Evolutionary conservation across 768 basidiomycete species (phyloP).

Genomic region (Boletus rubescentipes): DNA sequence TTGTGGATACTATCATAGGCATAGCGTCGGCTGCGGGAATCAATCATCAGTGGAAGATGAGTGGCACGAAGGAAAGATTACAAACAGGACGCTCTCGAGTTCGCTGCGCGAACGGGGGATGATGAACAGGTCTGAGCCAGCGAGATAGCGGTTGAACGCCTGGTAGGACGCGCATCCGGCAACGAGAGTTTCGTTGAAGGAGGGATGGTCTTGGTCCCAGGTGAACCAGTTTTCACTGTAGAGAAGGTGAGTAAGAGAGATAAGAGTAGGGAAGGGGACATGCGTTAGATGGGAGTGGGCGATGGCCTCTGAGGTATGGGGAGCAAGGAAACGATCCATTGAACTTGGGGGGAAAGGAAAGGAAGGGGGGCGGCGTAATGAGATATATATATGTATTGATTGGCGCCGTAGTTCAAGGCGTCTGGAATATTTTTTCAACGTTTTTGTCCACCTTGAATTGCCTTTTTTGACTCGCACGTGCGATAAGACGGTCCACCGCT

Average conservation of each 20-base stretch:
- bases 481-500: not conserved
- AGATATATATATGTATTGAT: conserved; percentile 12
- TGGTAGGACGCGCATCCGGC: conserved; percentile 80
- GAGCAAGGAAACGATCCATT: conserved; percentile 77
- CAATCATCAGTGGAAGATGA: conserved; percentile 3
- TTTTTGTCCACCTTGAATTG: conserved; percentile 10
- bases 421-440: conserved; percentile 15
- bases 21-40: conserved; percentile 58
- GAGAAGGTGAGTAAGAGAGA: conserved; percentile 16
- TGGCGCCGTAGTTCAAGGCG: conserved; percentile 7
- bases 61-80: conserved; percentile 9
- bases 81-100: conserved; percentile 72
- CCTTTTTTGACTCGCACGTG: conserved; percentile 32
- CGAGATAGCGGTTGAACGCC: conserved; percentile 72
- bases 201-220: conserved; percentile 72
- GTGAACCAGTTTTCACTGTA: conserved; percentile 62
- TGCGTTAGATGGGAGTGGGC: conserved; percentile 71
- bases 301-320: conserved; percentile 70
- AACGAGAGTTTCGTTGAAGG: conserved; percentile 70
- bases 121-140: conserved; percentile 69
- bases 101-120: conserved; percentile 62
- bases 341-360: not conserved
- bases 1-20: conserved; percentile 82
- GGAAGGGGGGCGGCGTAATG: not conserved
- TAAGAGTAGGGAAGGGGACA: conserved; percentile 19